These are phyloP conservation scores for Paramecium sexaurelia DNA, from an alignment of 73 alveolate genomes.

Conservation along the genomic window DNA sequence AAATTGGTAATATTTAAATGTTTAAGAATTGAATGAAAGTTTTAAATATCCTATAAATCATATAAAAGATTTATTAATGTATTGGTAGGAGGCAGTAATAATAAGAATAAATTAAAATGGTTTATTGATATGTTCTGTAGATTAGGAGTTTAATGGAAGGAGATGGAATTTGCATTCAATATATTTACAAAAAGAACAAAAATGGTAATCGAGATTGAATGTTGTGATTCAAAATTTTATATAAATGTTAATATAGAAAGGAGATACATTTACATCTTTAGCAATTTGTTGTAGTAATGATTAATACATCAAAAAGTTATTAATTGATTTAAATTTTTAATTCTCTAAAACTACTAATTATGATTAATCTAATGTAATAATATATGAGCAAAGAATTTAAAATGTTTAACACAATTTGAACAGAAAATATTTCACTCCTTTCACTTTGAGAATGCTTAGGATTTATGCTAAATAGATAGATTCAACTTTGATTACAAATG, in stretches of 20 bases:
- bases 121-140: neutral
- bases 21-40: neutral
- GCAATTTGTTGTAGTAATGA: constrained; percentile 1
- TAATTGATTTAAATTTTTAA: neutral
- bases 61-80: neutral
- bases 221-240: neutral
- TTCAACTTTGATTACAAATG: neutral
- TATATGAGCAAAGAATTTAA: neutral
- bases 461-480: neutral
- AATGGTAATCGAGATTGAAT: neutral
- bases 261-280: neutral
- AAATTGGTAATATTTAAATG: neutral
- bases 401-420: neutral
- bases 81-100: neutral
- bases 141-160: constrained; percentile 5
- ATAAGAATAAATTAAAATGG: neutral
- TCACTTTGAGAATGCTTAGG: constrained; percentile 8
- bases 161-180: neutral
- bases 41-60: neutral
- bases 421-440: neutral
- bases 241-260: neutral
- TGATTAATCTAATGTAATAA: neutral
- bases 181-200: neutral
- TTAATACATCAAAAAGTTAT: neutral
- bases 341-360: neutral